Evolutionary conservation across 116 monocot species (phyloP), one percentile per base, ranked within the genome.

Genomic region (Papilionanthe hybrid): DNA sequence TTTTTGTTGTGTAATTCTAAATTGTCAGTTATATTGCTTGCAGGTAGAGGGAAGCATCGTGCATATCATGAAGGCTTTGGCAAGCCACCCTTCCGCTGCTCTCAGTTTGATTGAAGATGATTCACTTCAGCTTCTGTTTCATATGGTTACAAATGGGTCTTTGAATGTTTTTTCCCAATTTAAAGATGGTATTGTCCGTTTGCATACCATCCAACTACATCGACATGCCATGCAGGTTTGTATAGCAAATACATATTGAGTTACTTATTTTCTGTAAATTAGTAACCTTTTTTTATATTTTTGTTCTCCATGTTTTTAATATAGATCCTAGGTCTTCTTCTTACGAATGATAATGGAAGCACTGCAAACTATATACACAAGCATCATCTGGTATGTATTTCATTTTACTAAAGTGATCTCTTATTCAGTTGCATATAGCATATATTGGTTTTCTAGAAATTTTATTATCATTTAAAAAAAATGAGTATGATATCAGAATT

Each of bases 141-240:
- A 95, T 78, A 99, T 99, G 90, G 95, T 99, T 76, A 88, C 90
- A 75, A 89, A 86, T 86, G 99, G 99, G 79, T 99, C 99, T 69
- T 78, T 92, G 68, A 83, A 84, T 76, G 93, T 89, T 23, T 90
- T 93, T 84, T 79, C 89, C 50, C 87, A 82, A 60, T 93, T 90
- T 78, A 91, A 86, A 82, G 86, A 89, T n/a, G 99, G 99, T 32
- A 80, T 90, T 79, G 82, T 95, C 76, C 95, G 93, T 75, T 82
- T 99, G 79, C 99, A 99, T 85, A 93, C 91, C 27, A 95, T 93
- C 72, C 99, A 99, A 81, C 92, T 99, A 67, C 89, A 99, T 86
- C 87, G 99, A 25, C 99, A 99, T 87, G 99, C 99, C 30, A 99
- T 99, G 95, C 99, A 99, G 99, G 99, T 99, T 69, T 25, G 78